Evolutionary conservation across 2,329 filamentous ascomycete species (phyloP), one percentile per base, ranked within the genome.

Genomic region (Curvularia verruculosa): DNA sequence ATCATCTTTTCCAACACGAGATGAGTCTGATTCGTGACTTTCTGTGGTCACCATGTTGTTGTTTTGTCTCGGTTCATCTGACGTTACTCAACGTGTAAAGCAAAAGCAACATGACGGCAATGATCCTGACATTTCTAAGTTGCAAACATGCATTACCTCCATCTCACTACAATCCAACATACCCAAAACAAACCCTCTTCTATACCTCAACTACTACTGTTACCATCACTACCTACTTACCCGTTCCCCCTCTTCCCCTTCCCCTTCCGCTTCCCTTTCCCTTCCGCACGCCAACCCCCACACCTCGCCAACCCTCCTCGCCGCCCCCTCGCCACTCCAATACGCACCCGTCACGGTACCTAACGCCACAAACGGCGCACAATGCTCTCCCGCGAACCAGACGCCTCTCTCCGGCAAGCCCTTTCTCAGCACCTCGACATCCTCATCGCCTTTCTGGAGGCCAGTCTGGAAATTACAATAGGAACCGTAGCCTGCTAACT

Each of bases 331-430:
- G 1, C 55, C 55, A 43, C 55, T 58, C 55, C 55, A 58, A 26
- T 46, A 58, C 19, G 55, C 55, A 13, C 55, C 55, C 12, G 50
- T 54, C 12, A 89, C 90, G 4, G 93, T 97, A 0, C 93, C 94
- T 59, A 97, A 76, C 10, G 90, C 92, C 26, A 96, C 87, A 79
- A 96, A 96, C 4, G 93, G 92, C 52, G 91, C 89, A 21, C 92
- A 96, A 77, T 96, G 92, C 77, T 96, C 92, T 0, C 92, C 92
- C 0, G 92, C 92, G 63, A 96, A 82, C 92, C 92, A 96, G 8
- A 96, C 71, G 0, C 90, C 87, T 21, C 86, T 79, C 12, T 85
- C 86, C 0, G 87, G 87, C 61, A 82, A 68, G 0, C 84, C 84
- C 2, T 75, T 69, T 23, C 85, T 74, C 77, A 88, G 79, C 2